phyloP scores from a whole-genome alignment of 257 asterid species.

The Mitragyna speciosa region DNA sequence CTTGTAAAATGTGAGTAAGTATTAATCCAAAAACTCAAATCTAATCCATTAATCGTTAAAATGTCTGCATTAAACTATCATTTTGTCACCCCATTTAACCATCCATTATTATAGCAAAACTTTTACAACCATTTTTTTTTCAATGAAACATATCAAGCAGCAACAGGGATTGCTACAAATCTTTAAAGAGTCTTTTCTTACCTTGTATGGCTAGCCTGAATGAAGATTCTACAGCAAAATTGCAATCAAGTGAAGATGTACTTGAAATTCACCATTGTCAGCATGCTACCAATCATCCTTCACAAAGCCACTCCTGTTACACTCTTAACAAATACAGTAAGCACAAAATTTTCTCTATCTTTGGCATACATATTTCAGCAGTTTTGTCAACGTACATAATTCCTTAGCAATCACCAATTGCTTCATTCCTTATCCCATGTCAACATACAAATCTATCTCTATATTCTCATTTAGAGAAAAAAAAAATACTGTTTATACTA shows the following conservation, averaged over 20 bases:
- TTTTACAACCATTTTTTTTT: not conserved
- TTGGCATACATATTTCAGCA: not conserved
- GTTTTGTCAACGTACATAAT: too few relatives aligned
- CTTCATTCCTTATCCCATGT: not conserved
- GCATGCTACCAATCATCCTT: not conserved
- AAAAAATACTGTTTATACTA: too few relatives aligned
- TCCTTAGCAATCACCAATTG: not conserved
- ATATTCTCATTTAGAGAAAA: not conserved
- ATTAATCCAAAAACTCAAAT: too few relatives aligned
- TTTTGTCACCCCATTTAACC: not conserved
- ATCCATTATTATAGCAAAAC: not conserved
- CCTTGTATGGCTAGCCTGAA: not conserved
- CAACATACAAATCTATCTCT: not conserved
- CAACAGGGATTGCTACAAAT: not conserved
- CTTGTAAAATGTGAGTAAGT: not conserved
- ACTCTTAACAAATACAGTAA: not conserved
- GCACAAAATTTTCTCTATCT: not conserved
- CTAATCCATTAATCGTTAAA: not conserved
- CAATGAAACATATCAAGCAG: not conserved
- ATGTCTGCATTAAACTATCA: not conserved
- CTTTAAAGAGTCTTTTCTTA: not conserved
- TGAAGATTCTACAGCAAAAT: not conserved
- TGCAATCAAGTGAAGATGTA: not conserved
- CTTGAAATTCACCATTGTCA: not conserved
- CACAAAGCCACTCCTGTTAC: not conserved